Conservation (phyloP, 2,329 filamentous ascomycete species). For the Fusarium nanum region DNA sequence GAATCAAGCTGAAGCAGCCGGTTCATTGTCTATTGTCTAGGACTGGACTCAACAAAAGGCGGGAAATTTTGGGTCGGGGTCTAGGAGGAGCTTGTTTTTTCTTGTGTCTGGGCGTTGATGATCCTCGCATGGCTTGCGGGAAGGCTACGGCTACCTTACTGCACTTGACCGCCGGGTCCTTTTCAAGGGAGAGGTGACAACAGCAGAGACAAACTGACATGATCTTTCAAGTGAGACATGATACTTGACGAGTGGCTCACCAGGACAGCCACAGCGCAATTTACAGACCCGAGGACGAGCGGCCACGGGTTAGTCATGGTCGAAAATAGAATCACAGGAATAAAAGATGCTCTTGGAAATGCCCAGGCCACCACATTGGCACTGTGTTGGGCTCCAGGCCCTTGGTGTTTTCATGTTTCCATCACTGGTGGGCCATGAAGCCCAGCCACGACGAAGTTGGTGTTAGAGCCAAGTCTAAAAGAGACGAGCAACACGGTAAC, state of each 20-base stretch:
- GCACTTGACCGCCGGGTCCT: constrained; percentile 34
- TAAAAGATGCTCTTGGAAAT: constrained; percentile 22
- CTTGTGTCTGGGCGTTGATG: constrained; percentile 15
- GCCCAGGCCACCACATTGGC: constrained; percentile 26
- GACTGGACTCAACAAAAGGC: constrained; percentile 31
- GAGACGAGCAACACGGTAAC: constrained; percentile 11
- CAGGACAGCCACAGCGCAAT: constrained; percentile 46
- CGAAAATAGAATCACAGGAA: constrained; percentile 20
- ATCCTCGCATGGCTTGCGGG: constrained; percentile 21
- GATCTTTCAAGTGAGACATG: constrained; percentile 40
- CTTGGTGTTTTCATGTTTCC: constrained; percentile 36
- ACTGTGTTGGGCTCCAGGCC: constrained; percentile 42
- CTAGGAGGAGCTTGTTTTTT: constrained; percentile 20
- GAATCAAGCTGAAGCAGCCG: constrained; percentile 34
- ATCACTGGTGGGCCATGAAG: constrained; percentile 30
- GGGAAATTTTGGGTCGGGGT: constrained; percentile 24
- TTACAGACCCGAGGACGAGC: constrained; percentile 38
- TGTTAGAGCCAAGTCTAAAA: constrained; percentile 17
- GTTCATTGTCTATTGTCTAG: constrained; percentile 12
- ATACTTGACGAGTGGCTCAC: constrained; percentile 41
- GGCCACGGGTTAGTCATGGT: constrained; percentile 26
- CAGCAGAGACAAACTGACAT: constrained; percentile 32
- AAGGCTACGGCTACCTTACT: constrained; percentile 25
- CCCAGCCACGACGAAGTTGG: constrained; percentile 38
- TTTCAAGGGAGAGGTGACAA: constrained; percentile 37